These are phyloP conservation scores for Rhododendron mucronatum DNA, from an alignment of 148 eudicot genomes.

Conservation along the genomic window DNA sequence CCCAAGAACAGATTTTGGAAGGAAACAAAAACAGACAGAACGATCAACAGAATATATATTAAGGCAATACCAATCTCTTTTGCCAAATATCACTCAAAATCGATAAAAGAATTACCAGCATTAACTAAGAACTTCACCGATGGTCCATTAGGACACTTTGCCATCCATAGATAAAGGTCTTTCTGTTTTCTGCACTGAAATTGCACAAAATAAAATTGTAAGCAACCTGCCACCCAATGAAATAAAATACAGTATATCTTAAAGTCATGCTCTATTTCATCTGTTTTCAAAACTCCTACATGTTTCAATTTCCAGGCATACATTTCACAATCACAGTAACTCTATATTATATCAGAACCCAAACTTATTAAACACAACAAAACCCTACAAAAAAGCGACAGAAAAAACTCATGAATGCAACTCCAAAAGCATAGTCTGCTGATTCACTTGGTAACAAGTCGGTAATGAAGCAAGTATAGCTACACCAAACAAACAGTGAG, in stretches of 20 bases:
- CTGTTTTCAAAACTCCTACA: not conserved
- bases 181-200: slow-evolving; percentile 90
- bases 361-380: not conserved
- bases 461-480: not conserved
- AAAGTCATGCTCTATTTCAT: not conserved
- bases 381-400: not conserved
- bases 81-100: not conserved
- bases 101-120: slow-evolving; percentile 51
- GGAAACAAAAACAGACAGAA: not conserved
- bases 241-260: not conserved
- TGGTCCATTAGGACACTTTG: slow-evolving; percentile 94
- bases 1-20: not conserved
- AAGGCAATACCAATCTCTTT: not conserved
- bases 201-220: not conserved
- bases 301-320: not conserved
- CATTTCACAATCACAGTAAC: not conserved
- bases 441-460: not conserved
- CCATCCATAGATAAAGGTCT: slow-evolving; percentile 95
- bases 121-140: slow-evolving; percentile 92
- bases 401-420: not conserved
- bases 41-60: not conserved
- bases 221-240: not conserved
- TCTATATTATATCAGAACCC: not conserved
- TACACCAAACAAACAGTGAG: not conserved
- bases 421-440: not conserved